Evolutionary conservation across 1,139 yeast genomes (phyloP).

Genomic region (Pichia sp.): DNA sequence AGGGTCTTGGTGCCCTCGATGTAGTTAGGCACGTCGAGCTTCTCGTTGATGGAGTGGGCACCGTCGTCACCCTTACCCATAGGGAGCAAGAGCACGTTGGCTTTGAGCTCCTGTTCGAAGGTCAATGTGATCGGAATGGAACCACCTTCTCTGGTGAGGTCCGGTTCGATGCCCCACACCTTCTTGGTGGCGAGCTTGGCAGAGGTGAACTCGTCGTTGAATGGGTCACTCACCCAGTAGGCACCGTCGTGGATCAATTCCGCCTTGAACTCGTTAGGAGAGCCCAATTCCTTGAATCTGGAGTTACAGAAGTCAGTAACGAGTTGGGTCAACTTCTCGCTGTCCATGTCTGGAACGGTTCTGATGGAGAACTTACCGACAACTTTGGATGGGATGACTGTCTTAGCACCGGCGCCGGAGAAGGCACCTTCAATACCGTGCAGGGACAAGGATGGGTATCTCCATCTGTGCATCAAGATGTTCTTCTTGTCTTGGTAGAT

Average conservation of each 20-base stretch:
- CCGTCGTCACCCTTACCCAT: slow-evolving; percentile 99
- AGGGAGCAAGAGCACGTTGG: slow-evolving; percentile 85
- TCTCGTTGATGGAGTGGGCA: slow-evolving; percentile 97
- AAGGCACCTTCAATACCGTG: slow-evolving; percentile 99
- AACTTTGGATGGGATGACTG: slow-evolving; percentile 96
- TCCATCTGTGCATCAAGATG: slow-evolving; percentile 97
- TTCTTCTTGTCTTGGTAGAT: slow-evolving; percentile 75
- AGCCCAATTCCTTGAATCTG: slow-evolving; percentile 62
- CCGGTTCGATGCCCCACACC: slow-evolving; percentile 95
- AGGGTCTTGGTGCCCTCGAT: slow-evolving; percentile 92
- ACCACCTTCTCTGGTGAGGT: slow-evolving; percentile 98
- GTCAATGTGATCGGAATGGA: slow-evolving; percentile 95
- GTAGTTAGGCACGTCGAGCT: slow-evolving; percentile 84
- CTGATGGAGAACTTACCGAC: slow-evolving; percentile 94
- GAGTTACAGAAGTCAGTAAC: slow-evolving; percentile 71
- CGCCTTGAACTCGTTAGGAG: slow-evolving; percentile 71
- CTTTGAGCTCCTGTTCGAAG: slow-evolving; percentile 82
- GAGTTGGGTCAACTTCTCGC: slow-evolving; percentile 70
- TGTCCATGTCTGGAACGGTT: slow-evolving; percentile 93
- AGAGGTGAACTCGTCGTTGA: slow-evolving; percentile 89
- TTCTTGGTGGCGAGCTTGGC: slow-evolving; percentile 92
- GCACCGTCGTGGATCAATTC: slow-evolving; percentile 91
- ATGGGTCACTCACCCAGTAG: slow-evolving; percentile 96
- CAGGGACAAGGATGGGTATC: slow-evolving; percentile 91
- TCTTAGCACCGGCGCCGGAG: slow-evolving; percentile 92